phyloP scores from a whole-genome alignment of 1,284 basidiomycete genomes.

The Golubevia pallescens region DNA sequence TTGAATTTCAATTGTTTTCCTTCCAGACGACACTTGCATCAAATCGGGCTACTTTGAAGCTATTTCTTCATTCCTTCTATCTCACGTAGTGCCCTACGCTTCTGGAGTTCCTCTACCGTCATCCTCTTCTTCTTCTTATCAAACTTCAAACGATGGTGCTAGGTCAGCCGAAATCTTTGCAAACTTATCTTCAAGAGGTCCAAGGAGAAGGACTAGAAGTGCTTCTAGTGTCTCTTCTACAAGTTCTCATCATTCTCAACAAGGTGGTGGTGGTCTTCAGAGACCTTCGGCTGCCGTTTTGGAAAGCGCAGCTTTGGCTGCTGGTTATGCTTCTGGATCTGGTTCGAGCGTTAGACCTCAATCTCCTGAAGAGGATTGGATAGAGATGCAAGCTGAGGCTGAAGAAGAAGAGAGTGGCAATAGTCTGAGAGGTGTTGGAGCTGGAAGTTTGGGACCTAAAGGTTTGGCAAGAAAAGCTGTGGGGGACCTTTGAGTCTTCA shows the following conservation, averaged over 20 bases:
- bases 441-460: too few species aligned
- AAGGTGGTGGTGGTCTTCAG: not conserved
- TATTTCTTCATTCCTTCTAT: slow-evolving; percentile 41
- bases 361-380: not conserved
- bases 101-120: not conserved
- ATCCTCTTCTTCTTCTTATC: not conserved
- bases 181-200: not conserved
- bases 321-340: not conserved
- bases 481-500: not conserved
- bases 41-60: slow-evolving; percentile 48
- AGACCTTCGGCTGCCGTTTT: not conserved
- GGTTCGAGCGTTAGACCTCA: not conserved
- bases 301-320: not conserved
- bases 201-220: not conserved
- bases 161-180: not conserved
- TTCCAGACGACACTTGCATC: slow-evolving; percentile 53
- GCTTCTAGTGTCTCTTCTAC: not conserved
- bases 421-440: too few species aligned
- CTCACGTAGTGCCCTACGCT: slow-evolving; percentile 20
- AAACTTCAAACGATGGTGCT: not conserved
- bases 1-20: not conserved
- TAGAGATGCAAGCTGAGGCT: not conserved
- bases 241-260: not conserved
- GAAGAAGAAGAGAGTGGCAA: not conserved
- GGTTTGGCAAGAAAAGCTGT: not conserved